These are phyloP conservation scores for Botrytis deweyae DNA, from an alignment of 2,329 filamentous ascomycete genomes.

Conservation along the genomic window DNA sequence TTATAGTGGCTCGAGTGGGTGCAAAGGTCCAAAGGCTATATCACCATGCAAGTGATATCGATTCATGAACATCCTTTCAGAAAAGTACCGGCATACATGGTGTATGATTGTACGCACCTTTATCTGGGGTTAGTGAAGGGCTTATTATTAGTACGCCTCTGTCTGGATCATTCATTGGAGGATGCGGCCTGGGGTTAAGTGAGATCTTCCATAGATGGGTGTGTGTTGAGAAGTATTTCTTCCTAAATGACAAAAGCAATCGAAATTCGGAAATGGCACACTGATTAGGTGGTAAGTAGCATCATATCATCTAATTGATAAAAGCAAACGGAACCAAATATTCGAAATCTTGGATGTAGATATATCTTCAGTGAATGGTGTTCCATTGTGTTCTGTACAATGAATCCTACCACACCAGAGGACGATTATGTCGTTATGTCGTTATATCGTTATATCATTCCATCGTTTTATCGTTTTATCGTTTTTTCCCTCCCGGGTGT, in stretches of 20 bases:
- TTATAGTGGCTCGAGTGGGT: not conserved
- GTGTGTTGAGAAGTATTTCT: not conserved
- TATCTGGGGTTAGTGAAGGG: not conserved
- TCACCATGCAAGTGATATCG: not conserved
- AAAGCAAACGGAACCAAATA: not conserved
- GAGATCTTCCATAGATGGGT: not conserved
- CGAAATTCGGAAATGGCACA: not conserved
- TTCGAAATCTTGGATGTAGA: not conserved
- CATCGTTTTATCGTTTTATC: not conserved
- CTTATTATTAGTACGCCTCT: not conserved
- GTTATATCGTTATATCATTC: not conserved
- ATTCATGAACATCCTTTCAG: not conserved
- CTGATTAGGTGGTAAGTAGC: not conserved
- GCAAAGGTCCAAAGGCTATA: not conserved
- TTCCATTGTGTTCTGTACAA: not conserved
- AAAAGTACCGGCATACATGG: not conserved
- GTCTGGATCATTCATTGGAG: not conserved
- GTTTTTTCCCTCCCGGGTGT: not conserved
- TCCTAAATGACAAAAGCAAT: not conserved
- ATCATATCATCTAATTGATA: not conserved
- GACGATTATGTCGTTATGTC: not conserved
- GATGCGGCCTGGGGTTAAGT: not conserved
- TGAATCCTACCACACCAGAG: not conserved
- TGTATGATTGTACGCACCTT: not conserved
- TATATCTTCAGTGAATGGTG: not conserved